Conservation (phyloP, 768 basidiomycete species). For the Kwoniella sp. region DNA sequence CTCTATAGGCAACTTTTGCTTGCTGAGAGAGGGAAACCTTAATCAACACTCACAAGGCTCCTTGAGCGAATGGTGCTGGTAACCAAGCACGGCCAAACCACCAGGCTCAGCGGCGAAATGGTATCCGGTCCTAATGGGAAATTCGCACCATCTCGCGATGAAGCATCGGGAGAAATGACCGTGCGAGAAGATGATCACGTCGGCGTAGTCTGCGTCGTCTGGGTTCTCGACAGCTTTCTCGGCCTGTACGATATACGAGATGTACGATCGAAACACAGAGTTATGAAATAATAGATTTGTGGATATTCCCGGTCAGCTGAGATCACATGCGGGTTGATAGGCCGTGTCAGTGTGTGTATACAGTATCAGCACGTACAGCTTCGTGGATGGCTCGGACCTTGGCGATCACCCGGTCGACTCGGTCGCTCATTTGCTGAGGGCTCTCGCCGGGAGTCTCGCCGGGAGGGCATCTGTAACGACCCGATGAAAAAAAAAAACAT, state of each 20-base stretch:
- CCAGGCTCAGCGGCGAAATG: conserved; percentile 84
- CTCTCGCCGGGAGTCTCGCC: conserved; percentile 68
- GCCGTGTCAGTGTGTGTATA: too few species aligned
- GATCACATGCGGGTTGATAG: too few species aligned
- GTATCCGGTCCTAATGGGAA: conserved; percentile 60
- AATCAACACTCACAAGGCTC: conserved; percentile 63
- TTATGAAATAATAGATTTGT: too few species aligned
- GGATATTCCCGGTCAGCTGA: too few species aligned
- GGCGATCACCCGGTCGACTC: conserved; percentile 75
- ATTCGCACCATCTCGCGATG: conserved; percentile 78
- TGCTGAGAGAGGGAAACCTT: too few species aligned
- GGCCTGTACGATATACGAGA: conserved; percentile 17
- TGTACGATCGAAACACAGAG: background rate
- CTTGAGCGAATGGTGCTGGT: conserved; percentile 76
- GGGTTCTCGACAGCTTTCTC: conserved; percentile 34
- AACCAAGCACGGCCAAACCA: conserved; percentile 77
- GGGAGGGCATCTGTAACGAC: conserved; percentile 75
- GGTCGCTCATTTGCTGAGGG: conserved; percentile 71
- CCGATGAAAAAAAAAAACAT: background rate
- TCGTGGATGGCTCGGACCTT: conserved; percentile 62
- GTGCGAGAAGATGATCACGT: conserved; percentile 88
- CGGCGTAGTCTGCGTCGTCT: conserved; percentile 56
- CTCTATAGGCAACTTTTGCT: too few species aligned
- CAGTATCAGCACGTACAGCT: conserved; percentile 34
- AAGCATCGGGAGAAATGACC: conserved; percentile 67